Evolutionary conservation across 495 filamentous ascomycete species (phyloP).

Genomic region (Coniosporium apollinis): DNA sequence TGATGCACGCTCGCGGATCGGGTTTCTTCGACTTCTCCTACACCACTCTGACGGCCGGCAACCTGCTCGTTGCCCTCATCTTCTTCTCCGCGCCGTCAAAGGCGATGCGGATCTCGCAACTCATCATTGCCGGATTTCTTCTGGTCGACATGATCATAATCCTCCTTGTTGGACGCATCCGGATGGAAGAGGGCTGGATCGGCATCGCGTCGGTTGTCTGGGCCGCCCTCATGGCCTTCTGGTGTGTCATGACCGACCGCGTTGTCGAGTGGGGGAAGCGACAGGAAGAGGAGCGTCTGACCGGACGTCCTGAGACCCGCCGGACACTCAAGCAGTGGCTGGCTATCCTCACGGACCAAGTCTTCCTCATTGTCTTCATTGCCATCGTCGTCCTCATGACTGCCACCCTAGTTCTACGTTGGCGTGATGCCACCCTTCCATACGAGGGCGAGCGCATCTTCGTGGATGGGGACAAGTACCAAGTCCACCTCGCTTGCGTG

Average conservation of each 20-base stretch:
- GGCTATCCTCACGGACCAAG: constrained; percentile 58
- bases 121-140: constrained; percentile 52
- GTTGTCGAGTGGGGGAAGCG: constrained; percentile 77
- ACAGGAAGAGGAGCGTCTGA: constrained; percentile 84
- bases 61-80: constrained; percentile 56
- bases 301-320: constrained; percentile 73
- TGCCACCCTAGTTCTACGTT: constrained; percentile 57
- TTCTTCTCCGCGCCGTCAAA: constrained; percentile 78
- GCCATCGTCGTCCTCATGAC: constrained; percentile 56
- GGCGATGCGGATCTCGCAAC: constrained; percentile 49
- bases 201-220: constrained; percentile 74
- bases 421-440: constrained; percentile 53
- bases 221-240: constrained; percentile 46
- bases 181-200: constrained; percentile 77
- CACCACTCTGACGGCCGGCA: constrained; percentile 52
- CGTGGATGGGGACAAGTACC: constrained; percentile 68
- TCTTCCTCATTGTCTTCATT: constrained; percentile 48
- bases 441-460: constrained; percentile 55
- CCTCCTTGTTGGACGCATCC: constrained; percentile 47
- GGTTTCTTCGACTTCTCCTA: constrained; percentile 60
- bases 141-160: constrained; percentile 67
- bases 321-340: constrained; percentile 70
- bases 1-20: constrained; percentile 68
- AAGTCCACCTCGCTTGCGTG: constrained; percentile 70
- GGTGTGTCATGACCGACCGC: constrained; percentile 45